Base-by-base conservation (phyloP, 2,329 filamentous ascomycete genomes). In the Cephalotrichum gorgonifer region DNA sequence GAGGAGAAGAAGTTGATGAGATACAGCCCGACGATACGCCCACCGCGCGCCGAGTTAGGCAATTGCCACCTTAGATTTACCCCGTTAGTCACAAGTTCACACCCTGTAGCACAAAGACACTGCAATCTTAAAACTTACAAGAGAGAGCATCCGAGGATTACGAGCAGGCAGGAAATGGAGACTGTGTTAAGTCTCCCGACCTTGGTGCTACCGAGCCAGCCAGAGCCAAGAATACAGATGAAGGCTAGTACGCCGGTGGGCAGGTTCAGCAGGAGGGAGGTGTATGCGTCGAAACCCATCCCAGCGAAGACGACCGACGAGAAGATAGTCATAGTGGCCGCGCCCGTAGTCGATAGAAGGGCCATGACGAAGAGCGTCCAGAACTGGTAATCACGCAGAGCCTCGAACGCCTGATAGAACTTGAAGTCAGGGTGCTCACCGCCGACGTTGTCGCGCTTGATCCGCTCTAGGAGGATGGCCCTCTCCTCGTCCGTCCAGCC, bases 381-480 rank as follows among this genome's bases (percentile, higher is more conserved):
- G 26, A 63, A 52, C 35, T 45, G 27, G n/a, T 31, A 31, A 17
- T 81, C 78, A 9, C 65, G 48, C 0, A 81, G 58, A 44, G 75
- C 78, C 58, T 82, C 78, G 6, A 61, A n/a, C n/a, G n/a, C n/a
- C n/a, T n/a, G n/a, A n/a, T n/a, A n/a, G n/a, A n/a, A n/a, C n/a
- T n/a, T n/a, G n/a, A n/a, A n/a, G n/a, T n/a, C n/a, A n/a, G n/a
- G n/a, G n/a, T n/a, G n/a, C n/a, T n/a, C n/a, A n/a, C n/a, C n/a
- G n/a, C n/a, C n/a, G n/a, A n/a, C n/a, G n/a, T n/a, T n/a, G n/a
- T n/a, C n/a, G n/a, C n/a, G n/a, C n/a, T n/a, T n/a, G n/a, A n/a
- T n/a, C n/a, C n/a, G n/a, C n/a, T n/a, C n/a, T n/a, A n/a, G n/a
- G n/a, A n/a, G n/a, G n/a, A n/a, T n/a, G n/a, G n/a, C n/a, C n/a